Evolutionary conservation across 345 rosid genomes (phyloP).

Genomic region (Microcos paniculata): DNA sequence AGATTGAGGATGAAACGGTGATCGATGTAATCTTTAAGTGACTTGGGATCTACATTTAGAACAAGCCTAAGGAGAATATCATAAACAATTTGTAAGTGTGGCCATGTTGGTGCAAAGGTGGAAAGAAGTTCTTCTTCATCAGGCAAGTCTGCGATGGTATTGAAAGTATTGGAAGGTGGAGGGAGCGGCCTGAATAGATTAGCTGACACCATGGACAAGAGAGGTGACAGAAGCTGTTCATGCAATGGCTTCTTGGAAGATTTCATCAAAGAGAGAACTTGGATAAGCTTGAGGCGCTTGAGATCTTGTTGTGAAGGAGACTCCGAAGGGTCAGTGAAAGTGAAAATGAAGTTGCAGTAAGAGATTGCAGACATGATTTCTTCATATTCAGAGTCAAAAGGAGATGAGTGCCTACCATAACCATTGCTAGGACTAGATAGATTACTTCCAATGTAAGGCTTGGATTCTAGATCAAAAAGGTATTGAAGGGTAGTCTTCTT

Average conservation of each 20-base stretch:
- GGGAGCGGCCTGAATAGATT: slow-evolving; percentile 64
- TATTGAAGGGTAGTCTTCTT: slow-evolving; percentile 33
- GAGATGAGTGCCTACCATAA: neutral
- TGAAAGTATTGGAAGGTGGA: slow-evolving; percentile 26
- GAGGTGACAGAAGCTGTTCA: slow-evolving; percentile 27
- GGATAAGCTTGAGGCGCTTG: slow-evolving; percentile 47
- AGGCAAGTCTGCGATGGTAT: slow-evolving; percentile 19
- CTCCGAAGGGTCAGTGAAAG: slow-evolving; percentile 47
- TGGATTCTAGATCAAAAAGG: slow-evolving; percentile 43
- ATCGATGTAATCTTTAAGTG: slow-evolving; percentile 38
- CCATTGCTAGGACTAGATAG: neutral
- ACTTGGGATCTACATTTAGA: slow-evolving; percentile 34
- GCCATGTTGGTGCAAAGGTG: slow-evolving; percentile 39
- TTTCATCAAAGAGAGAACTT: slow-evolving; percentile 40
- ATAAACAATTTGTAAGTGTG: slow-evolving; percentile 52
- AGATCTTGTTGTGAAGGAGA: slow-evolving; percentile 51
- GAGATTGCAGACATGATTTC: slow-evolving; percentile 39
- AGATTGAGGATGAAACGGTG: slow-evolving; percentile 41
- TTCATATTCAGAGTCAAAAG: slow-evolving; percentile 25
- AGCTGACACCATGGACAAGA: slow-evolving; percentile 47
- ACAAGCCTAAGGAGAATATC: slow-evolving; percentile 48
- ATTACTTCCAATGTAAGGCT: neutral
- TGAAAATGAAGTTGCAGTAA: slow-evolving; percentile 39
- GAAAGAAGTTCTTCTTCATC: slow-evolving; percentile 48
- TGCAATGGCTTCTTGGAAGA: slow-evolving; percentile 31